Conservation (phyloP, 208 protist species). For the Trypanosoma boissoni region DNA sequence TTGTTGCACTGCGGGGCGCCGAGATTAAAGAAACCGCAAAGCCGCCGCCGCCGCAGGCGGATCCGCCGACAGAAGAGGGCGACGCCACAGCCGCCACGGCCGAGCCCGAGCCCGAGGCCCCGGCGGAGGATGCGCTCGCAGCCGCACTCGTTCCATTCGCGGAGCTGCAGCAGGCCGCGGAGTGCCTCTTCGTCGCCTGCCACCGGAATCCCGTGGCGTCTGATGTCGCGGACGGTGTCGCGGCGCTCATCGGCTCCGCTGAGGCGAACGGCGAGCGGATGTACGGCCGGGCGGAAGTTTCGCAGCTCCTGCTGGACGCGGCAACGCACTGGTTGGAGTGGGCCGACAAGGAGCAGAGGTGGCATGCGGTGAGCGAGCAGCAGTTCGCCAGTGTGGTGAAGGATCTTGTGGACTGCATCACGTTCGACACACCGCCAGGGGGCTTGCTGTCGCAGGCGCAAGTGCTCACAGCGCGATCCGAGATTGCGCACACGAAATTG, state of each 20-base stretch:
- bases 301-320: slow-evolving; percentile 40
- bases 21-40: background rate
- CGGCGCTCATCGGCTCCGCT: slow-evolving; percentile 24
- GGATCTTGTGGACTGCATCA: slow-evolving; percentile 70
- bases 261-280: slow-evolving; percentile 15
- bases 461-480: slow-evolving; percentile 49
- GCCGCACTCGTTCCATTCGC: slow-evolving; percentile 30
- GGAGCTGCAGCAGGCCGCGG: slow-evolving; percentile 56
- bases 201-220: slow-evolving; percentile 54
- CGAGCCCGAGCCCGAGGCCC: slow-evolving; percentile 9
- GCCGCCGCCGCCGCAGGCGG: background rate
- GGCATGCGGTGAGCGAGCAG: slow-evolving; percentile 18
- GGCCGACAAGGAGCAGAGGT: slow-evolving; percentile 27
- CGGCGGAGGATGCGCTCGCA: slow-evolving; percentile 12
- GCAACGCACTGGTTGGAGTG: slow-evolving; percentile 47
- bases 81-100: background rate
- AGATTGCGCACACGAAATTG: slow-evolving; percentile 27
- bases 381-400: slow-evolving; percentile 31
- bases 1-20: slow-evolving; percentile 22
- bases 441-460: slow-evolving; percentile 40
- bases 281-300: slow-evolving; percentile 44
- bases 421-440: slow-evolving; percentile 64
- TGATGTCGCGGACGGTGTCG: slow-evolving; percentile 41
- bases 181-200: slow-evolving; percentile 59
- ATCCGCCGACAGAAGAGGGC: background rate